Evolutionary conservation across 2,329 filamentous ascomycete genomes (phyloP).

Genomic region (Colletotrichum liaoningense): DNA sequence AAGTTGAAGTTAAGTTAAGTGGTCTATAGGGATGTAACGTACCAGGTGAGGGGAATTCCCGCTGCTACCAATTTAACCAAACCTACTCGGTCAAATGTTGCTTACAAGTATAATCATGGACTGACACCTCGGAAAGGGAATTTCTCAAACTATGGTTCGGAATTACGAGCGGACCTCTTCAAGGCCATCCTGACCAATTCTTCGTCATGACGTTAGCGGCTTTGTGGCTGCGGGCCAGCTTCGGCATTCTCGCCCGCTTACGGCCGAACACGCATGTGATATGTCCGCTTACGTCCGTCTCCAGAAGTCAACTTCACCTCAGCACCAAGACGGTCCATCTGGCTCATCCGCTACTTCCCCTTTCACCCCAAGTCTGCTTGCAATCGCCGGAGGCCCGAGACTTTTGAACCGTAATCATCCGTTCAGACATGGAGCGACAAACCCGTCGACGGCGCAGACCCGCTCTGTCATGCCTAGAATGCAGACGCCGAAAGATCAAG

Average conservation of each 20-base stretch:
- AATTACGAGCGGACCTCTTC: background rate
- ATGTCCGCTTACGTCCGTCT: background rate
- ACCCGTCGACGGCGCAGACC: constrained; percentile 45
- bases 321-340: background rate
- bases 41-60: background rate
- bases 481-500: constrained; percentile 57
- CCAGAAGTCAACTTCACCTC: background rate
- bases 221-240: background rate
- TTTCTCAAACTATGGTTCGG: background rate
- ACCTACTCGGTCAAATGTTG: background rate
- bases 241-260: background rate
- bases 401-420: background rate
- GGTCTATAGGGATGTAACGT: background rate
- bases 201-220: background rate
- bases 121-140: background rate
- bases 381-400: background rate
- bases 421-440: constrained; percentile 15
- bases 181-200: background rate
- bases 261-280: background rate
- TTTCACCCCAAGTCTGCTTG: background rate
- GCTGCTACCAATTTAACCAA: background rate
- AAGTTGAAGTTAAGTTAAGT: background rate
- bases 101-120: background rate
- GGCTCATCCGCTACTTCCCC: background rate
- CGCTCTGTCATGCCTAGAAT: constrained; percentile 55